Conservation (phyloP, 2,329 filamentous ascomycete genomes). For the Fusarium pseudoanthophilum region DNA sequence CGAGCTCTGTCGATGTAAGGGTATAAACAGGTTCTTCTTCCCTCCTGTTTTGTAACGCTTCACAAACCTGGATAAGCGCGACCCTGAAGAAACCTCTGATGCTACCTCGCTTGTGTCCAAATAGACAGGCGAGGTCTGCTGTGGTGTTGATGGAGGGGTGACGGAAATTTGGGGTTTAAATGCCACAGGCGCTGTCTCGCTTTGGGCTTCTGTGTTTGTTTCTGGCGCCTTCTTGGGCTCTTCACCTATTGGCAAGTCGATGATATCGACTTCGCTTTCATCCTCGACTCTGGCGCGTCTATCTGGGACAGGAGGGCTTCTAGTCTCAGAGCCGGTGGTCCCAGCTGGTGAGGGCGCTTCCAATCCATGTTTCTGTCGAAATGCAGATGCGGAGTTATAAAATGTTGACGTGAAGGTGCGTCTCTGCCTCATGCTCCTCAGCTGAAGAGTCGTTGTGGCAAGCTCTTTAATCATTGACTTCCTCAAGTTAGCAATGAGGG, state of each 20-base stretch:
- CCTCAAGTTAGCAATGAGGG: accelerated
- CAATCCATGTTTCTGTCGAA: slow-evolving; percentile 4
- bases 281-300: not conserved
- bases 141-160: not conserved
- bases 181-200: not conserved
- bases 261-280: not conserved
- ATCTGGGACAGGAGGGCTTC: accelerated
- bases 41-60: not conserved
- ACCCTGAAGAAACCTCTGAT: slow-evolving; percentile 10
- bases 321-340: not conserved
- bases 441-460: slow-evolving; percentile 10
- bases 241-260: not conserved
- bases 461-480: slow-evolving; percentile 27
- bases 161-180: not conserved
- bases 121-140: not conserved
- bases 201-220: not conserved
- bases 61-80: not conserved
- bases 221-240: not conserved
- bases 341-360: not conserved
- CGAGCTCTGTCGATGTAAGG: not conserved
- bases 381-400: slow-evolving; percentile 12
- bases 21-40: not conserved
- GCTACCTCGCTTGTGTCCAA: not conserved
- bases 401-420: slow-evolving; percentile 8
- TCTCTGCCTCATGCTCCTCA: slow-evolving; percentile 27